Evolutionary conservation across 2,329 filamentous ascomycete genomes (phyloP).

Genomic region (Epichloe brachyelytri): DNA sequence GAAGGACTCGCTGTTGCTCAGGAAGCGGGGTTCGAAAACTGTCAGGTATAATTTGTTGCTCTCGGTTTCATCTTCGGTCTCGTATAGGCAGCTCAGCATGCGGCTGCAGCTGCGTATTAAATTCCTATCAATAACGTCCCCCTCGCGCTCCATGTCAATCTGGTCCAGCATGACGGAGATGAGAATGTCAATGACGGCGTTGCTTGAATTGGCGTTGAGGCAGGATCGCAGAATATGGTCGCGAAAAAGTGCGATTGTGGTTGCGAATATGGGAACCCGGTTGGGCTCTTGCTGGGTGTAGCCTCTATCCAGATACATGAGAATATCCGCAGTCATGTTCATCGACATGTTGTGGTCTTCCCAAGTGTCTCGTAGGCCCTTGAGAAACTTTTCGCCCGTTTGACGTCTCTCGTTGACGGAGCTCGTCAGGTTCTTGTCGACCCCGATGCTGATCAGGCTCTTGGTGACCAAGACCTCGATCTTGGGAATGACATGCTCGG

Average conservation of each 20-base stretch:
- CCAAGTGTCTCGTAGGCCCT: constrained; percentile 65
- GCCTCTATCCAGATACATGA: constrained; percentile 94
- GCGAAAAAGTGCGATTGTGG: constrained; percentile 77
- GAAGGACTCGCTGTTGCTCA: constrained; percentile 57
- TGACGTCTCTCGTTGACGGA: constrained; percentile 68
- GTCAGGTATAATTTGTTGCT: constrained; percentile 71
- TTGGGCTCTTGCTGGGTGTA: constrained; percentile 55
- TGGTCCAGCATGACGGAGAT: constrained; percentile 78
- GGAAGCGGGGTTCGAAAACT: constrained; percentile 67
- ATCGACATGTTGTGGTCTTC: constrained; percentile 83
- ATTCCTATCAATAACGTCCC: constrained; percentile 74
- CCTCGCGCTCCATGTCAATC: constrained; percentile 82
- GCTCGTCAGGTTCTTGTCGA: constrained; percentile 42
- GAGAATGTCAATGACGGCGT: constrained; percentile 58
- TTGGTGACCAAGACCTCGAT: constrained; percentile 61
- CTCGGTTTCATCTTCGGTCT: constrained; percentile 65
- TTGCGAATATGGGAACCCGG: constrained; percentile 67
- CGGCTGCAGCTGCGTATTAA: constrained; percentile 72
- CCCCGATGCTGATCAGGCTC: constrained; percentile 47
- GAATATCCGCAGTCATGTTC: constrained; percentile 91
- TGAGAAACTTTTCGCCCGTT: constrained; percentile 72
- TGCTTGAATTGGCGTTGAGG: constrained; percentile 30
- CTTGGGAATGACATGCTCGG: constrained; percentile 54
- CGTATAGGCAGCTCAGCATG: constrained; percentile 84
- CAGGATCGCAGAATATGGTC: constrained; percentile 65